Evolutionary conservation across 1,284 basidiomycete genomes (phyloP).

Genomic region (Ceratobasidium sp.): DNA sequence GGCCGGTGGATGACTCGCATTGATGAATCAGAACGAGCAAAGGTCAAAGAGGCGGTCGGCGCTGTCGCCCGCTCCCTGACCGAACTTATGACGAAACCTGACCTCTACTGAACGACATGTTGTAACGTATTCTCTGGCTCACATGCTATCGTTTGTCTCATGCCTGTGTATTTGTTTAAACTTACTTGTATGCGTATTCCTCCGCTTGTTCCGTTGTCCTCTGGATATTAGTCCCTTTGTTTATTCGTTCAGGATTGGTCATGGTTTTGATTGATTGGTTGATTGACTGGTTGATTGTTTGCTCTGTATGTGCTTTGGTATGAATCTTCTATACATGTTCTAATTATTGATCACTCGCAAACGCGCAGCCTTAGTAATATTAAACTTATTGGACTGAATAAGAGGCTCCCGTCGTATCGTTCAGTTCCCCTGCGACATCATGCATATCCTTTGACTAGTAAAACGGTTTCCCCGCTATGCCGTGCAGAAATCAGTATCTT

Average conservation of each 20-base stretch:
- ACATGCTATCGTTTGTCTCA: too few relatives aligned
- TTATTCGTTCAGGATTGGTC: conserved; percentile 45
- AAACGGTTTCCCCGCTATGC: too few relatives aligned
- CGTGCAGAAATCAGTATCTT: too few relatives aligned
- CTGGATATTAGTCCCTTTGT: conserved; percentile 17
- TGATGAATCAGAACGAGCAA: conserved; percentile 66
- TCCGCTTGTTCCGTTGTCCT: neutral
- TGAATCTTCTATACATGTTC: conserved; percentile 6
- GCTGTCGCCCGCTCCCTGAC: conserved; percentile 77
- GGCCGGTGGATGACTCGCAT: conserved; percentile 64
- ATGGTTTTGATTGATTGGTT: conserved; percentile 34
- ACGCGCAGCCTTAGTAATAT: too few relatives aligned
- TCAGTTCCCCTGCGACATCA: too few relatives aligned
- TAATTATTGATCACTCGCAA: neutral
- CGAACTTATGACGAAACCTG: conserved; percentile 63
- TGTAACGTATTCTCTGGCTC: conserved; percentile 18
- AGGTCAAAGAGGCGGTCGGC: conserved; percentile 76
- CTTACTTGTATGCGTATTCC: conserved; percentile 4
- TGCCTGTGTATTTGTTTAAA: conserved; percentile 32
- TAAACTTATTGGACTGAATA: too few relatives aligned
- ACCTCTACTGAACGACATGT: conserved; percentile 39
- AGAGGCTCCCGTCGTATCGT: too few relatives aligned
- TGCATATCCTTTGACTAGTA: too few relatives aligned
- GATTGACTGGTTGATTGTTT: too few relatives aligned
- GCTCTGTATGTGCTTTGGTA: conserved; percentile 10